phyloP scores from a whole-genome alignment of 306 rosid species.

The Begonia fuchsioides region DNA sequence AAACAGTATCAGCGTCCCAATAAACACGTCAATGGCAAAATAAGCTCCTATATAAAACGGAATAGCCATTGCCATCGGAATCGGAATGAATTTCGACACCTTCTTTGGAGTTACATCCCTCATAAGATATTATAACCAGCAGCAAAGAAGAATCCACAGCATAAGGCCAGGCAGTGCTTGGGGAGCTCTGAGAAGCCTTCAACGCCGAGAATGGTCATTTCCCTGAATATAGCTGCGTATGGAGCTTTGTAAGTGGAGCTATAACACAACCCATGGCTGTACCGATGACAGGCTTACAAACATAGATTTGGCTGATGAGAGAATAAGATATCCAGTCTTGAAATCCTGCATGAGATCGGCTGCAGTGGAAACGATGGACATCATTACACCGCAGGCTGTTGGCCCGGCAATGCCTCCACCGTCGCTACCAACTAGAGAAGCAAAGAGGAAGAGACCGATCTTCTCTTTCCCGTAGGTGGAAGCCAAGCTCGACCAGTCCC shows the following conservation, averaged over 20 bases:
- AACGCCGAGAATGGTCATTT: constrained; percentile 82
- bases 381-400: constrained; percentile 79
- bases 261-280: constrained; percentile 91
- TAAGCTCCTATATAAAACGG: constrained; percentile 90
- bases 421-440: constrained; percentile 55
- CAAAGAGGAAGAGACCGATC: constrained; percentile 74
- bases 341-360: constrained; percentile 99
- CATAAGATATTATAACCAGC: constrained; percentile 60
- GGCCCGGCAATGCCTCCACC: constrained; percentile 89
- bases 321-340: constrained; percentile 91
- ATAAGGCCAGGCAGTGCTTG: constrained; percentile 61
- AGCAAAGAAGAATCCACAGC: constrained; percentile 56
- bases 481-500: constrained; percentile 69
- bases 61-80: constrained; percentile 97
- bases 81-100: constrained; percentile 61
- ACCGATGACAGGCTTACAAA: constrained; percentile 71
- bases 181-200: constrained; percentile 94
- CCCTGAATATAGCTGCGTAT: constrained; percentile 68
- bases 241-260: constrained; percentile 97
- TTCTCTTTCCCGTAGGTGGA: constrained; percentile 92
- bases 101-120: constrained; percentile 57
- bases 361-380: constrained; percentile 88
- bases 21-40: constrained; percentile 80
- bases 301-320: constrained; percentile 91
- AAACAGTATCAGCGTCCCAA: constrained; percentile 68